Evolutionary conservation across 345 rosid species (phyloP).

Genomic region (Eucalyptus pauciflora): DNA sequence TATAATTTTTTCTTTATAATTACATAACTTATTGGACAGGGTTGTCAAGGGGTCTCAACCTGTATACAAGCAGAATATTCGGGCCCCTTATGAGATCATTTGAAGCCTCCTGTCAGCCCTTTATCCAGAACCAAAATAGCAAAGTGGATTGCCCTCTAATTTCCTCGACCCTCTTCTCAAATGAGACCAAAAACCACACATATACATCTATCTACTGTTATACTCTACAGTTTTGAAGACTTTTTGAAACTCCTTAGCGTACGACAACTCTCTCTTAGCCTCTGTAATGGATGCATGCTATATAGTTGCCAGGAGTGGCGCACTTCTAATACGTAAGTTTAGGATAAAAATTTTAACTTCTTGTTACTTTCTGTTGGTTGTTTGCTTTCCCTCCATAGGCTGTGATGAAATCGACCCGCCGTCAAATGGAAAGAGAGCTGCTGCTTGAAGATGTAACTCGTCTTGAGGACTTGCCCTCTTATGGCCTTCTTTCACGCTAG

Average conservation of each 20-base stretch:
- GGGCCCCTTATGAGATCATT: background rate
- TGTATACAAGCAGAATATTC: background rate
- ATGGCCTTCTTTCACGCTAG: conserved; percentile 46
- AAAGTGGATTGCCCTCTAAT: background rate
- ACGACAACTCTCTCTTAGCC: background rate
- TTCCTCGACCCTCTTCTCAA: background rate
- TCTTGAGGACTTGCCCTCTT: conserved; percentile 81
- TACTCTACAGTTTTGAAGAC: background rate
- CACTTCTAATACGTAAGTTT: background rate
- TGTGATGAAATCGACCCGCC: conserved; percentile 76
- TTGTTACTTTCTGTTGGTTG: background rate
- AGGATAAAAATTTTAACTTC: background rate
- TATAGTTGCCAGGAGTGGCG: background rate
- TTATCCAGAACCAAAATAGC: background rate
- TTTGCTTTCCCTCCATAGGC: conserved; percentile 16
- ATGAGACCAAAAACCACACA: background rate
- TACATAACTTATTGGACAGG: background rate
- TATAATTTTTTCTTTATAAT: background rate
- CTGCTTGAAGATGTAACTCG: conserved; percentile 55
- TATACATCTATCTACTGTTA: background rate
- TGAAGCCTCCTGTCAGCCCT: background rate
- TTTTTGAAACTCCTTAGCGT: background rate
- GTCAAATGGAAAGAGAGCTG: conserved; percentile 90
- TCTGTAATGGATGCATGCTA: background rate
- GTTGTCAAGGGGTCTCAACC: background rate